phyloP scores from a whole-genome alignment of 2,329 filamentous ascomycete genomes.

The Waltergamsia citrina region DNA sequence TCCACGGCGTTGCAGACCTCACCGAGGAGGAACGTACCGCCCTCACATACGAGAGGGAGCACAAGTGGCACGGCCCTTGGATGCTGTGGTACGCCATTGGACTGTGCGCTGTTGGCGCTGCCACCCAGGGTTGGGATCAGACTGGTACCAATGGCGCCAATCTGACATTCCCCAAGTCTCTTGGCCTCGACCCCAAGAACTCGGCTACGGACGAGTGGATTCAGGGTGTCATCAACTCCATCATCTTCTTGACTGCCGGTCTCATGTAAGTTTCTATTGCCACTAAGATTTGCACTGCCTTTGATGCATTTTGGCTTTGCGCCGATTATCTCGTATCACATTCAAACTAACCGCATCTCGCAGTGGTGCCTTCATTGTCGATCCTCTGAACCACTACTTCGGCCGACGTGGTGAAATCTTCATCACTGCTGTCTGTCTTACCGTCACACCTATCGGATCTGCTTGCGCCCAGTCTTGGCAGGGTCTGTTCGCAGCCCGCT shows the following conservation, averaged over 20 bases:
- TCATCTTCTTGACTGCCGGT: constrained; percentile 34
- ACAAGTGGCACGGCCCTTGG: constrained; percentile 43
- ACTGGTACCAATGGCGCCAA: constrained; percentile 53
- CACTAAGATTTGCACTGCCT: too few relatives aligned
- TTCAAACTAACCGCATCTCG: neutral
- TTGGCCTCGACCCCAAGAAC: constrained; percentile 17
- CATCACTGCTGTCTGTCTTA: constrained; percentile 38
- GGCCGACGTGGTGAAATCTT: constrained; percentile 61
- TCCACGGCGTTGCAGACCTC: constrained; percentile 11
- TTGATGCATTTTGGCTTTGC: too few relatives aligned
- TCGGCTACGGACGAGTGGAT: constrained; percentile 35
- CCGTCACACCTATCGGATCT: constrained; percentile 45
- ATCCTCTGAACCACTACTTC: constrained; percentile 53
- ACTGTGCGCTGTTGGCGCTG: constrained; percentile 43
- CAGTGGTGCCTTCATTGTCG: constrained; percentile 22
- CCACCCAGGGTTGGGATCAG: constrained; percentile 54
- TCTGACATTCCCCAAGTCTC: constrained; percentile 41
- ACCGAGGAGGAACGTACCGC: constrained; percentile 20
- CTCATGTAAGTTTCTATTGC: constrained; percentile 47
- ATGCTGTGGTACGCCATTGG: constrained; percentile 30
- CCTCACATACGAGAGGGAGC: constrained; percentile 35
- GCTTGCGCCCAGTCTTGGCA: constrained; percentile 56
- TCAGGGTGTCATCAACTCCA: constrained; percentile 17
- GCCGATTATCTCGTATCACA: neutral
- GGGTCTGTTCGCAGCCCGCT: constrained; percentile 54